Conservation (phyloP, 2,329 filamentous ascomycete genomes). For the Sporothrix dimorphospora region DNA sequence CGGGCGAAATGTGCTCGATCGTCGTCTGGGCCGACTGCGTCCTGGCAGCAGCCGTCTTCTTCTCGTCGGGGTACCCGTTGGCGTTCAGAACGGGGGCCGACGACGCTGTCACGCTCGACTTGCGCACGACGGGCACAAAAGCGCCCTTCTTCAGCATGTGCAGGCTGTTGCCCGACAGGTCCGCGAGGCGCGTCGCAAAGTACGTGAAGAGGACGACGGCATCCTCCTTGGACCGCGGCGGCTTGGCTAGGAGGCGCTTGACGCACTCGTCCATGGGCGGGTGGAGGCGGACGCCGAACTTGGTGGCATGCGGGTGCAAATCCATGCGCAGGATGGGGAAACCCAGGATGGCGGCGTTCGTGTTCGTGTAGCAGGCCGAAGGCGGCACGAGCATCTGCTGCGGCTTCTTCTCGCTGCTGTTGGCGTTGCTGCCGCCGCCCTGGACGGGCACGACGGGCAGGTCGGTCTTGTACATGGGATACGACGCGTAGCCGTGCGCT, state of each 20-base stretch:
- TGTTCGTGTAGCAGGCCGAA: constrained; percentile 79
- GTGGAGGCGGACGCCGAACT: constrained; percentile 84
- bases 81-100: not conserved
- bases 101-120: constrained; percentile 28
- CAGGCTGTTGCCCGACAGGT: constrained; percentile 66
- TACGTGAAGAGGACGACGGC: constrained; percentile 80
- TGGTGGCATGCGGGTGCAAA: constrained; percentile 76
- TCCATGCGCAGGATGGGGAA: constrained; percentile 78
- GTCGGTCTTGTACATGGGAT: constrained; percentile 58
- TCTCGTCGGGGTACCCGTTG: constrained; percentile 36
- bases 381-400: constrained; percentile 69
- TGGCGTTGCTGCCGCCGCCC: constrained; percentile 43
- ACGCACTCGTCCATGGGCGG: constrained; percentile 79
- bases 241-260: constrained; percentile 69
- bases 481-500: constrained; percentile 72
- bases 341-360: constrained; percentile 73
- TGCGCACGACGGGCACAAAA: constrained; percentile 68
- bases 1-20: constrained; percentile 66
- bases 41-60: constrained; percentile 32
- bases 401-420: constrained; percentile 39
- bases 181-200: constrained; percentile 74
- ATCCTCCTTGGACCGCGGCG: constrained; percentile 67
- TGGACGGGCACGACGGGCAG: constrained; percentile 74
- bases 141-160: constrained; percentile 63
- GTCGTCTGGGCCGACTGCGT: constrained; percentile 24